These are phyloP conservation scores for Epichloe sylvatica DNA, from an alignment of 2,329 filamentous ascomycete species.

Conservation along the genomic window DNA sequence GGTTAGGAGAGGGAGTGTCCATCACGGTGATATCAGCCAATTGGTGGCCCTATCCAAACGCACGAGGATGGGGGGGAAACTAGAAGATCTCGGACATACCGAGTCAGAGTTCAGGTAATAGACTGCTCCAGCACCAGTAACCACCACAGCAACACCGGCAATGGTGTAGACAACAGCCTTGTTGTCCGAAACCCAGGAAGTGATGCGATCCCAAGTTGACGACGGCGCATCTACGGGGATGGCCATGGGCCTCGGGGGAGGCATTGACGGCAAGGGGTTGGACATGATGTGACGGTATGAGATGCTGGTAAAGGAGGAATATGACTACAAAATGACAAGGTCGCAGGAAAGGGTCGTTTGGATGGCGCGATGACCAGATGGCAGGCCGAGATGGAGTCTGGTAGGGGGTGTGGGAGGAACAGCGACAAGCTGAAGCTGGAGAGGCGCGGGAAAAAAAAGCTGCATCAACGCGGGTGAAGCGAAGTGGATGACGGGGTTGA, in stretches of 20 bases:
- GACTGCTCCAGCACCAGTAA: constrained; percentile 79
- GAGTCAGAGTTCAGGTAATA: constrained; percentile 66
- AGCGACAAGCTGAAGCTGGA: constrained; percentile 10
- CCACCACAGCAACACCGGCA: constrained; percentile 82
- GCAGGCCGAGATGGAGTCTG: constrained; percentile 9
- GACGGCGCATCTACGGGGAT: constrained; percentile 43
- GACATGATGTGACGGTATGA: constrained; percentile 23
- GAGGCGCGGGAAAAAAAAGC: constrained; percentile 19
- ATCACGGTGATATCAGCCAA: neutral
- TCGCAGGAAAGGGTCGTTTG: constrained; percentile 13
- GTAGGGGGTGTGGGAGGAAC: neutral
- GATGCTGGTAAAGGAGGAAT: constrained; percentile 11
- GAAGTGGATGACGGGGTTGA: neutral
- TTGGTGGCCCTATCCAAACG: neutral
- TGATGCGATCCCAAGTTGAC: constrained; percentile 77
- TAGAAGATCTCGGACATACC: constrained; percentile 24
- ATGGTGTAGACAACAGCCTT: constrained; percentile 94
- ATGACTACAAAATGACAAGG: constrained; percentile 10
- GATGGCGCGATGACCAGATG: constrained; percentile 10
- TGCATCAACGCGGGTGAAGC: neutral
- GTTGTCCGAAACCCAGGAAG: constrained; percentile 87
- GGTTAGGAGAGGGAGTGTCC: neutral
- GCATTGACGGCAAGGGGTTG: constrained; percentile 34
- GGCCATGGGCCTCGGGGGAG: constrained; percentile 28
- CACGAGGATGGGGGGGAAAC: neutral